Percentiles rank a stretch among this genome's conserved stretches.
phyloP scores from a whole-genome alignment of 2,329 filamentous ascomycete species.

The Ceratocystis papillata region DNA sequence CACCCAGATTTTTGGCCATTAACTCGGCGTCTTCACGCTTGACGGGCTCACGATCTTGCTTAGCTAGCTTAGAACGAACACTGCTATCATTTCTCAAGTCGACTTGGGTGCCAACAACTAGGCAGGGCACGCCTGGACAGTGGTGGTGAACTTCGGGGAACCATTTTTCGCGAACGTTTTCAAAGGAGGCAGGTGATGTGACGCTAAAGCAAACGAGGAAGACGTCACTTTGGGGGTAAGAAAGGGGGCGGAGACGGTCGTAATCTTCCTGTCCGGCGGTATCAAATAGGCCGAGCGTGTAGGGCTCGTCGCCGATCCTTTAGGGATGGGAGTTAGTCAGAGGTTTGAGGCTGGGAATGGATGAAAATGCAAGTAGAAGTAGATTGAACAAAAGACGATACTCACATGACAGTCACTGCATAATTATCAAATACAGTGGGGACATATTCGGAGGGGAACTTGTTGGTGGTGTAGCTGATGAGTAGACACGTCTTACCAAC shows the following conservation, averaged over 20 bases:
- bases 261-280: conserved; percentile 99
- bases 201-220: conserved; percentile 99
- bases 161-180: conserved; percentile 99
- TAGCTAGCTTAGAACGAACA: conserved; percentile 80
- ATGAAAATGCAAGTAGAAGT: conserved; percentile 17
- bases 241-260: conserved; percentile 88
- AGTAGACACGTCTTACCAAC: conserved; percentile 98
- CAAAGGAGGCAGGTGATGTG: conserved; percentile 92
- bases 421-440: conserved; percentile 99
- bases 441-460: conserved; percentile 99
- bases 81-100: conserved; percentile 83
- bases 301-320: conserved; percentile 98
- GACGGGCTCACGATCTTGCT: conserved; percentile 94
- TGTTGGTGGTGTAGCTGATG: conserved; percentile 99
- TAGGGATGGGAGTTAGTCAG: background rate
- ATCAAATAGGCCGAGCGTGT: conserved; percentile 94
- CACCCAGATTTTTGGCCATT: conserved; percentile 95
- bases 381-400: conserved; percentile 30
- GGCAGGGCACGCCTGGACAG: conserved; percentile 91
- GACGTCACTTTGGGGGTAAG: conserved; percentile 96
- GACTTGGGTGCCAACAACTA: conserved; percentile 95
- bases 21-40: conserved; percentile 84
- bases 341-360: conserved; percentile 8
- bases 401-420: conserved; percentile 98
- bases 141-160: conserved; percentile 98